phyloP scores from a whole-genome alignment of 2,329 filamentous ascomycete species.

The Aspergillus puulaauensis region DNA sequence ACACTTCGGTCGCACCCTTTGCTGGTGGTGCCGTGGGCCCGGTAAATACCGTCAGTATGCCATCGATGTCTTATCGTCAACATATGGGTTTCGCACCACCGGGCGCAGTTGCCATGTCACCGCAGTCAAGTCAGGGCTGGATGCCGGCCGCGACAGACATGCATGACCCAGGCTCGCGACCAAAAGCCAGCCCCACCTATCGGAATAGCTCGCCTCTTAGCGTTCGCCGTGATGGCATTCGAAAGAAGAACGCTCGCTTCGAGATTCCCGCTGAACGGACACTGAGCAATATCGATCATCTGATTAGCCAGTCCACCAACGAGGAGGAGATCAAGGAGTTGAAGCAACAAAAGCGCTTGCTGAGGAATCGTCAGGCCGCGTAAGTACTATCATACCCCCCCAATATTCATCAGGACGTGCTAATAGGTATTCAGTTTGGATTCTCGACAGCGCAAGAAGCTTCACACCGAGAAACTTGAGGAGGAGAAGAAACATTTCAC shows the following conservation, averaged over 20 bases:
- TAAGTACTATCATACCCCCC: conserved; percentile 53
- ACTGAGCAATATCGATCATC: conserved; percentile 87
- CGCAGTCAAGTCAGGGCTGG: conserved; percentile 61
- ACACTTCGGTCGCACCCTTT: conserved; percentile 43
- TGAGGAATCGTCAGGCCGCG: conserved; percentile 96
- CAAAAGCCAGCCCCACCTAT: conserved; percentile 65
- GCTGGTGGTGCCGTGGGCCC: conserved; percentile 43
- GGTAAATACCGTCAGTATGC: conserved; percentile 39
- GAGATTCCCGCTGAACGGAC: conserved; percentile 94
- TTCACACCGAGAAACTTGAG: conserved; percentile 93
- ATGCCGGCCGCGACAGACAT: conserved; percentile 48
- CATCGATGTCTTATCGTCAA: conserved; percentile 44
- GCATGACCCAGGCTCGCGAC: conserved; percentile 52
- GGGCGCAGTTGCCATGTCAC: conserved; percentile 57
- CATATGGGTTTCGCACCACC: conserved; percentile 51
- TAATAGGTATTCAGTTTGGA: conserved; percentile 65
- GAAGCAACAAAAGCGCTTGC: conserved; percentile 94
- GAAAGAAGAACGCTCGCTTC: conserved; percentile 98
- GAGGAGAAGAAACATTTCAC: conserved; percentile 94
- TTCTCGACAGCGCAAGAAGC: conserved; percentile 96
- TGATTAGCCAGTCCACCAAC: conserved; percentile 77
- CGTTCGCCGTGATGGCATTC: conserved; percentile 78
- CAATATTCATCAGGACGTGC: conserved; percentile 10
- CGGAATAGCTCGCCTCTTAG: conserved; percentile 71
- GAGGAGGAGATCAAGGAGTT: conserved; percentile 96